A percentile compares a stretch with the other conserved stretches of the same genome.
phyloP scores from a whole-genome alignment of 1,284 basidiomycete species.

The Trametes polyzona region DNA sequence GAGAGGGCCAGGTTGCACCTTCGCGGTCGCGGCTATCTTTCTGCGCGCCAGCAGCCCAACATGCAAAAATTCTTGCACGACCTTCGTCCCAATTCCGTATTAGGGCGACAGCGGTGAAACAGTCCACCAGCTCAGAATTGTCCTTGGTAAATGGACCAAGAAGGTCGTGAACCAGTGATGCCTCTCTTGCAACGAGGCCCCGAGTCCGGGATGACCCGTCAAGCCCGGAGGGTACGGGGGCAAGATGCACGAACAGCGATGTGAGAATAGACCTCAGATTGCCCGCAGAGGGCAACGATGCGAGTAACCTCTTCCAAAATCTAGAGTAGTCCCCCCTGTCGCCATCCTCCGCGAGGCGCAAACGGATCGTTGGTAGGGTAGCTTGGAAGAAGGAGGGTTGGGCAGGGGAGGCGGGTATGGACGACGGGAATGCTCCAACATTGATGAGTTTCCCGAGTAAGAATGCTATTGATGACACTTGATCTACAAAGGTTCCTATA shows the following conservation, averaged over 20 bases:
- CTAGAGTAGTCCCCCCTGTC: conserved; percentile 44
- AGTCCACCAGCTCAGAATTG: conserved; percentile 56
- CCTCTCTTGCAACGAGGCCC: conserved; percentile 54
- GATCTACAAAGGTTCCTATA: conserved; percentile 21
- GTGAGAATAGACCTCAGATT: conserved; percentile 58
- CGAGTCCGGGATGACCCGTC: conserved; percentile 41
- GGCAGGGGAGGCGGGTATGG: conserved; percentile 48
- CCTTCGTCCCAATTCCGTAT: conserved; percentile 60
- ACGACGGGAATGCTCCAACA: conserved; percentile 63
- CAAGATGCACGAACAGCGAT: conserved; percentile 59
- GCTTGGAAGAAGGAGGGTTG: conserved; percentile 69
- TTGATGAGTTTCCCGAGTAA: conserved; percentile 69
- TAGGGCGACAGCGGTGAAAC: conserved; percentile 51
- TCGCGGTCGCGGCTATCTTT: conserved; percentile 39
- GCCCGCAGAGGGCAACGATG: conserved; percentile 53
- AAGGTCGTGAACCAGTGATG: conserved; percentile 48
- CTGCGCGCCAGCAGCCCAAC: conserved; percentile 57
- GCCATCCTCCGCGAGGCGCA: conserved; percentile 36
- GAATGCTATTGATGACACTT: conserved; percentile 47
- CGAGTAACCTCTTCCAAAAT: conserved; percentile 55
- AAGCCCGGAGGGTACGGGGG: conserved; percentile 35
- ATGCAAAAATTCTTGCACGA: conserved; percentile 63
- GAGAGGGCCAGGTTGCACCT: conserved; percentile 38
- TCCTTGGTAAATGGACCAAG: conserved; percentile 52
- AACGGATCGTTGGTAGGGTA: conserved; percentile 51